Conservation (phyloP, 2,329 filamentous ascomycete species). For the Penicillium psychrosexuale region DNA sequence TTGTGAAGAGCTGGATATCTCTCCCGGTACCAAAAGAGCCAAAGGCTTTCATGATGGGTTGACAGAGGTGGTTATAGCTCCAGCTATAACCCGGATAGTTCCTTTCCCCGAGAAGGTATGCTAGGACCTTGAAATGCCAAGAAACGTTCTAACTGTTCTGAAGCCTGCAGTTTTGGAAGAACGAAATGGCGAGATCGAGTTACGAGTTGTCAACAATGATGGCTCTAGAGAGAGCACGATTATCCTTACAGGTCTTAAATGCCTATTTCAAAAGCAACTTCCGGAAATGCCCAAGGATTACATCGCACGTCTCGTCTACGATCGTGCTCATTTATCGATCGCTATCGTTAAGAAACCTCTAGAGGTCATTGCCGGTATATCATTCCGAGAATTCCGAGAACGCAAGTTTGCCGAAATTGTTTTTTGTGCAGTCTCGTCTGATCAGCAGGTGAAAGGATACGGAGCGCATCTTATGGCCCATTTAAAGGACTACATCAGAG, state of each 20-base stretch:
- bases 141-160: constrained; percentile 22
- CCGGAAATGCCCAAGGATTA: constrained; percentile 99
- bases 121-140: background rate
- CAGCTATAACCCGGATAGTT: constrained; percentile 59
- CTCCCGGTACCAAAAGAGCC: background rate
- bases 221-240: constrained; percentile 81
- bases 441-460: constrained; percentile 98
- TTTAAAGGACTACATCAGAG: constrained; percentile 95
- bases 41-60: background rate
- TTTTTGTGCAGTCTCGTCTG: constrained; percentile 94
- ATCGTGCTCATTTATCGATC: constrained; percentile 91
- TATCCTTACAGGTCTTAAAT: constrained; percentile 91
- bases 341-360: constrained; percentile 96
- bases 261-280: constrained; percentile 96
- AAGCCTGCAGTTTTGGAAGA: constrained; percentile 89
- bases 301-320: constrained; percentile 93
- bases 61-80: background rate
- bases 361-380: constrained; percentile 88
- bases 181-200: constrained; percentile 89
- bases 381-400: constrained; percentile 88
- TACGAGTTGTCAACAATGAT: constrained; percentile 97
- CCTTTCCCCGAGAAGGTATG: constrained; percentile 83
- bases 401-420: constrained; percentile 96
- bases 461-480: constrained; percentile 98
- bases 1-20: background rate